Conservation (phyloP, 345 rosid genomes). For the Crucihimalaya himalaica region DNA sequence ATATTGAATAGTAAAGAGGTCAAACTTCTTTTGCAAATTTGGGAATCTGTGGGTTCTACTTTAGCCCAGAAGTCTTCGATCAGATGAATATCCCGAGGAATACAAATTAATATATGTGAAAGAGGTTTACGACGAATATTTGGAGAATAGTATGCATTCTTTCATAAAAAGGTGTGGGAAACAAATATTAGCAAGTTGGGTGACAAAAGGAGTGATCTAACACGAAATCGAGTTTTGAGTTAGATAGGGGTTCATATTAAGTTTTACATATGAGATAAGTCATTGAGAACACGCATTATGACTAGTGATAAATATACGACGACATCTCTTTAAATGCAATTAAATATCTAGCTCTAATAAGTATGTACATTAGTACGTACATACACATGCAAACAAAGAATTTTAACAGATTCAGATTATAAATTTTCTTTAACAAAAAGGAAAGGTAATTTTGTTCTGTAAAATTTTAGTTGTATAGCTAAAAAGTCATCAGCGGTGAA, state of each 20-base stretch:
- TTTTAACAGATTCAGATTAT: not conserved
- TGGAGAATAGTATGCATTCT: slow-evolving; percentile 23
- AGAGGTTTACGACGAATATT: slow-evolving; percentile 25
- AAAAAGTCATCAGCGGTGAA: not conserved
- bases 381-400: not conserved
- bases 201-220: not conserved
- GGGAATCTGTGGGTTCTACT: slow-evolving; percentile 20
- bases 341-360: not conserved
- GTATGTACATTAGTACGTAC: too few relatives aligned
- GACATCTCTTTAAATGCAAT: not conserved
- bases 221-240: not conserved
- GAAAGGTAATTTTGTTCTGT: not conserved
- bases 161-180: not conserved
- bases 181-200: not conserved
- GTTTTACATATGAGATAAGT: not conserved
- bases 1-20: slow-evolving; percentile 30
- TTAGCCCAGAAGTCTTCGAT: slow-evolving; percentile 25
- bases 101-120: slow-evolving; percentile 15
- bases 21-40: slow-evolving; percentile 28
- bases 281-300: not conserved
- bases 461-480: not conserved
- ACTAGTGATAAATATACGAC: not conserved
- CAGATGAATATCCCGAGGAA: slow-evolving; percentile 35
- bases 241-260: not conserved
- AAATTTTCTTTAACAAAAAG: not conserved